Evolutionary conservation across 2,329 filamentous ascomycete species (phyloP), one percentile per base, ranked within the genome.

Genomic region (Fusarium virguliforme): DNA sequence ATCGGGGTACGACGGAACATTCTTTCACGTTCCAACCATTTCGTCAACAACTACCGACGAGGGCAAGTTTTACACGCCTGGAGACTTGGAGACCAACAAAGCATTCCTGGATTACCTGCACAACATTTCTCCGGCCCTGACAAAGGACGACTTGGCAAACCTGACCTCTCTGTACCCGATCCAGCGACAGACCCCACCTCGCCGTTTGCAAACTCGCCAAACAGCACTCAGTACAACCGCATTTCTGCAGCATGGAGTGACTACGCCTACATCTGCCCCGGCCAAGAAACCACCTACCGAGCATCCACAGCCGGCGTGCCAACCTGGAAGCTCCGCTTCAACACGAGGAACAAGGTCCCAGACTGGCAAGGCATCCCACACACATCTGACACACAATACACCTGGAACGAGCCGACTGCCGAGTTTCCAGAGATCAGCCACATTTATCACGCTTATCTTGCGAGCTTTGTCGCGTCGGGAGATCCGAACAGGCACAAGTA

Each of bases 141-240:
- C 71, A 10, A 41, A 65, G 0, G 64, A 76, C 2, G 81, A 83
- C 26, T 58, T 83, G 0, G 57, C 69, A 1, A 64, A 75, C 6
- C 38, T 83, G 2, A 70, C 69, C 12, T 67, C 62, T 1, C 64
- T 83, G 10, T 83, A 83, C 58, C 78, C 2, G 81, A 83, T 41
- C 81, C 81, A 0, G 75, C 70, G 3, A 74, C 72, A 0, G 55
- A 80, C 32, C 4, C 77, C 54, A 60, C 79, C 67, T 79, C 84
- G 38, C 80, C 79, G 0, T 82, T 78, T 40, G 75, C 76, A 22
- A 70, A 78, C 34, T 81, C 80, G 0, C 82, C 81, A 13, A 81
- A 83, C 18, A 82, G 81, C 22, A 82, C 80, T 0, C 84, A 86
- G 66, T 86, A 82, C 60, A 75, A 84, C 38, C 81, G 85, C 4